Base-by-base conservation (phyloP, 2,329 filamentous ascomycete genomes). In the Plectosphaerella plurivora region DNA sequence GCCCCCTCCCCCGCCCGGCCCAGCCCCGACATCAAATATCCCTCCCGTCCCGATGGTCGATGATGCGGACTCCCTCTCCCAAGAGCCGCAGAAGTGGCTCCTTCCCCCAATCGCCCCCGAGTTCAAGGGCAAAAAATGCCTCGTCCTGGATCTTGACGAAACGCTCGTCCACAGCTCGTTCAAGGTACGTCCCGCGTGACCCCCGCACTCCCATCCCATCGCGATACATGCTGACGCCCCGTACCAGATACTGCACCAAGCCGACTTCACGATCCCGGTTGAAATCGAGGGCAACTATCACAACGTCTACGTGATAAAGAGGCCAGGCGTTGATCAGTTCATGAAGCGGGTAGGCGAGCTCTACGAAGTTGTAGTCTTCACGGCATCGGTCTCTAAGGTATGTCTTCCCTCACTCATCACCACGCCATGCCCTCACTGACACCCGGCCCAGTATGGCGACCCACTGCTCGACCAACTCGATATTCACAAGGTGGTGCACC, bases 221-320 rank as follows among this genome's bases (percentile, higher is more conserved):
- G 18, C 10, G 18, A 33, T 18, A 36, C 5, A 12, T 20, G 54
- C 57, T 62, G 53, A 56, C 22, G 51, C 14, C 45, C 28, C 28
- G 28, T 33, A 44, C 11, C 65, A 97, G 92, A 94, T 97, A 60
- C 80, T 99, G 45, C 92, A 97, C 65, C 93, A 97, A 77, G 94
- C 94, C 53, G 94, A 99, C 71, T 97, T 99, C 67, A 99, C 94
- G 6, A 97, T 99, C 66, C 94, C 94, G 0, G 94, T 99, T 28
- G 94, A 99, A 66, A 99, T 99, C 58, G 94, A 99, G 75, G 94
- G 94, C 52, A 95, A 96, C 70, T 97, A 95, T 67, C 94, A 99
- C 73, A 99, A 99, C 65, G 95, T 99, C 51, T 99, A 99, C 68
- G 94, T 99, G 59, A 99, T 99, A 70, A 99, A 99, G 75, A 85